Evolutionary conservation across 345 rosid species (phyloP), one percentile per base, ranked within the genome.

Genomic region (Pistacia integerrima): DNA sequence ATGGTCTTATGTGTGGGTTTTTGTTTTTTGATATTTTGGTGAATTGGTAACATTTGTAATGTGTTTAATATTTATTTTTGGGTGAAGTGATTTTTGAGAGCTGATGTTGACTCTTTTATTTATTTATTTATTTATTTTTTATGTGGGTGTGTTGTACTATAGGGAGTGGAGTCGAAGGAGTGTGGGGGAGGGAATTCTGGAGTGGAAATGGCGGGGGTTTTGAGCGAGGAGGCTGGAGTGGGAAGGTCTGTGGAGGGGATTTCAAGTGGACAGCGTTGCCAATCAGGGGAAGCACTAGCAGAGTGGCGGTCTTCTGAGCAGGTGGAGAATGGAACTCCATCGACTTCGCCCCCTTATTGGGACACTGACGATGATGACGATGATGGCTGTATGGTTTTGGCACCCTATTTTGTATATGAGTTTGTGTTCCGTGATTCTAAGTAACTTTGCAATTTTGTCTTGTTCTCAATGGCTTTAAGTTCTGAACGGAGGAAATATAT

Each of bases 301-400:
- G 97, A 93, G 82, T 95, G 98, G 97, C 92, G 97, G 57, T 95
- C 98, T 7, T 95, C 94, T 65, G 97, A 90, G 84, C 97, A 89
- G 89, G 90, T 92, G 79, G 99, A 92, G 78, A 92, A 90, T 80
- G 98, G 97, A 77, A 90, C 82, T 46, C 91, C 97, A 69, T 92
- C 95, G 33, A 93, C 98, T 59, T 89, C 97, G 3, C 97, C 99
- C 16, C 90, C 94, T 1, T 93, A 88, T 69, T 93, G 97, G 98
- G 98, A 93, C 81, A 86, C 90, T 38, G 97, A 93, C 28, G 94
- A 91, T 1, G 33, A 30, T 8, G 97, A 92, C 4, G 94, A 92
- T 9, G 94, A 85, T 48, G 90, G 87, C 76, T 94, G 92, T 87
- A 87, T 82, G 80, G 55, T 51, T 61, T 70, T 71, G 61, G 56